Base-by-base conservation (phyloP, 129 eudicot genomes). In the Flaveria bidentis region DNA sequence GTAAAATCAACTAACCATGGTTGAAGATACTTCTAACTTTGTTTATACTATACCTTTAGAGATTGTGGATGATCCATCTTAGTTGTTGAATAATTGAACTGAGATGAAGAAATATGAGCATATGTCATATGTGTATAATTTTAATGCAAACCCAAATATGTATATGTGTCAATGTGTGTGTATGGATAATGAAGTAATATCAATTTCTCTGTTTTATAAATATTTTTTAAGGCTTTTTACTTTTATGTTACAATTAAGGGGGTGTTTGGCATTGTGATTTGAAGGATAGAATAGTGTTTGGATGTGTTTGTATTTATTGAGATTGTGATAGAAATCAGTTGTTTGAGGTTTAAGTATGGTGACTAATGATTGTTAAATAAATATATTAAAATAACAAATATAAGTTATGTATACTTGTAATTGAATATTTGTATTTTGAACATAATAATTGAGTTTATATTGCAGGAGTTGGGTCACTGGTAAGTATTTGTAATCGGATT, bases 81-180 rank as follows among this genome's bases (percentile, higher is more conserved):
- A 73, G 78, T 56, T 11, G 72, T 75, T 75, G 58, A 79, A 79
- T 72, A 72, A 64, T 64, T 51, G 60, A 64, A 63, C 67, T 80
- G 50, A 80, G 73, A 66, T 65, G 60, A 72, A 39, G 63, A 72
- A 71, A 11, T 8, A 45, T 36, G 41, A 36, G 41, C 7, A 16
- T 65, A 46, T 61, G 64, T 41, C 71, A 36, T 36, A 36, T 36
- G 41, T 71, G 82, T 70, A 60, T 23, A 71, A 78, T 20, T 30
- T 17, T 15, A 60, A 70, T 47, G 76, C 71, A 63, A 16, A 63
- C 44, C 20, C 11, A 4, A 61, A 77, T 64, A 50, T 72, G 22
- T 63, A 39, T 36, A 18, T 58, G 15, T 61, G 3, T 58, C 25
- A 68, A 14, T 60, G 49, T 77, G 12, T 42, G 41, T 78, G 50